Evolutionary conservation across 805 yeast genomes (phyloP).

Genomic region (Saturnispora halmiae): DNA sequence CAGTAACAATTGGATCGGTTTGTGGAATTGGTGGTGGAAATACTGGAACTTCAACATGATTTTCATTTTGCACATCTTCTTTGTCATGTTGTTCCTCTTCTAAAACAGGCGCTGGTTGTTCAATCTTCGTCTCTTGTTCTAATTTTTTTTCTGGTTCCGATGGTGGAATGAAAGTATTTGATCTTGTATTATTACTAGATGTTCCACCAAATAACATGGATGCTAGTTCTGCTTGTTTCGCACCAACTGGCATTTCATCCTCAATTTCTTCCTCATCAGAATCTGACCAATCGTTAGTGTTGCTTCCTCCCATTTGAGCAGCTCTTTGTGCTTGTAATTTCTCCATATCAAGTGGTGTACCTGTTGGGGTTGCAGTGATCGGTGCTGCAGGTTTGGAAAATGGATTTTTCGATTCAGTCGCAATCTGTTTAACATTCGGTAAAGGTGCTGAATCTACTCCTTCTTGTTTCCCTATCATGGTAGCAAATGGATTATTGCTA

Average conservation of each 20-base stretch:
- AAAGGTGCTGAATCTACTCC: conserved; percentile 8
- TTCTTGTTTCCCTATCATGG: conserved; percentile 10
- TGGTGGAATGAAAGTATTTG: conserved; percentile 16
- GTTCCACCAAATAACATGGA: conserved; percentile 47
- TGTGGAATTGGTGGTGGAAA: conserved; percentile 12
- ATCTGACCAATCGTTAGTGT: conserved; percentile 34
- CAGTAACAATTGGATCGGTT: conserved; percentile 13
- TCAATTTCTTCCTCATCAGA: conserved; percentile 34
- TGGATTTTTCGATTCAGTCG: conserved; percentile 36
- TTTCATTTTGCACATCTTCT: neutral
- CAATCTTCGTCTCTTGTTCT: neutral
- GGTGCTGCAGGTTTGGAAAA: conserved; percentile 44
- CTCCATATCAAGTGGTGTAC: conserved; percentile 39
- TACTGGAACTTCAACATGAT: conserved; percentile 6
- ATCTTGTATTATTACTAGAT: conserved; percentile 19
- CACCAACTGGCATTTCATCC: conserved; percentile 39
- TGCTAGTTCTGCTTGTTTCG: conserved; percentile 50
- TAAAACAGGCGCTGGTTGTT: neutral
- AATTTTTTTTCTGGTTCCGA: no score
- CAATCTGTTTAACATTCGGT: conserved; percentile 1
- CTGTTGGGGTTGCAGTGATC: conserved; percentile 5
- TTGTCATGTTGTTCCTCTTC: neutral
- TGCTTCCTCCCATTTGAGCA: conserved; percentile 51
- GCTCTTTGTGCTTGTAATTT: conserved; percentile 64
- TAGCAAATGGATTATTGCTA: conserved; percentile 16